These are phyloP conservation scores for Selaginella tamariscina DNA, from an alignment of 75 land plant genomes.

Conservation along the genomic window DNA sequence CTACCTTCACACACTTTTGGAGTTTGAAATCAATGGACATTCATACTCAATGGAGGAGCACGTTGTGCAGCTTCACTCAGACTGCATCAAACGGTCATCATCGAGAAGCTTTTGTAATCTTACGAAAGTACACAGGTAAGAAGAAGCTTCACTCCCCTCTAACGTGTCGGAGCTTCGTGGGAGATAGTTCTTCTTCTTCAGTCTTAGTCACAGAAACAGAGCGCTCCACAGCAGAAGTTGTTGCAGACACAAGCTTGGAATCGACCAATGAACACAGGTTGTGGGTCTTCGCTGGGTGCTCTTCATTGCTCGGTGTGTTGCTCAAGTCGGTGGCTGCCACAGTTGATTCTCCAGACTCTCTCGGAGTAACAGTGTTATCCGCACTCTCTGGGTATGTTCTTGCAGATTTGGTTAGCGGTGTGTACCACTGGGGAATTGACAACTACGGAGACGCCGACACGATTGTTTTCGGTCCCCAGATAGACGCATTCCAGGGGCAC, in stretches of 20 bases:
- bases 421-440: slow-evolving; percentile 91
- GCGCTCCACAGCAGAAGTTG: too few species aligned
- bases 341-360: not conserved
- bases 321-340: slow-evolving; percentile 31
- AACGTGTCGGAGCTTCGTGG: too few species aligned
- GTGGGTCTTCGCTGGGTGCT: slow-evolving; percentile 60
- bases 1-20: too few species aligned
- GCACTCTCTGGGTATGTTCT: slow-evolving; percentile 44
- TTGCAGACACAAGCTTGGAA: slow-evolving; percentile 27
- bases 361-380: slow-evolving; percentile 19
- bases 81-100: too few species aligned
- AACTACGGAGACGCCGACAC: slow-evolving; percentile 73
- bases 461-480: slow-evolving; percentile 72
- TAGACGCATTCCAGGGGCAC: slow-evolving; percentile 92
- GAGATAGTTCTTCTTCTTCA: too few species aligned
- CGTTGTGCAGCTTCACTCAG: too few species aligned
- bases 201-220: too few species aligned
- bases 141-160: too few species aligned
- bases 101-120: too few species aligned
- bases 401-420: slow-evolving; percentile 72
- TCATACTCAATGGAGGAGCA: too few species aligned
- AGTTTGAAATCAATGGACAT: too few species aligned
- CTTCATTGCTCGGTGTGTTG: slow-evolving; percentile 38
- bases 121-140: too few species aligned
- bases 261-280: slow-evolving; percentile 62